Conservation (phyloP, 495 filamentous ascomycete species). For the Neurospora hispaniola region DNA sequence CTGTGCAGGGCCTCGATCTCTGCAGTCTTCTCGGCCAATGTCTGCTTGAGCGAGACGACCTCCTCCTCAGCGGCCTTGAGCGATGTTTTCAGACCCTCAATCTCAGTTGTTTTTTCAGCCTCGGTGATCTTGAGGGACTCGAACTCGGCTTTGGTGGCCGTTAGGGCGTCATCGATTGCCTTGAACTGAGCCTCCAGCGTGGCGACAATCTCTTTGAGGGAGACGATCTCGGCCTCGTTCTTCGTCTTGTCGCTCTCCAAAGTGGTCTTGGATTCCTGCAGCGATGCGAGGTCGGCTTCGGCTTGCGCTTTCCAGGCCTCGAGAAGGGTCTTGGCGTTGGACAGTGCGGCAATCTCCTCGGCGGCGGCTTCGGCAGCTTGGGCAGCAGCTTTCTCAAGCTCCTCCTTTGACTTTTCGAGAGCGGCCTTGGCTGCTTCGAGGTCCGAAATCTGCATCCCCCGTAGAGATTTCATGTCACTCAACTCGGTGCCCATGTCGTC, state of each 20-base stretch:
- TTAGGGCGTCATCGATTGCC: slow-evolving; percentile 18
- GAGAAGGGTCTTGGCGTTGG: slow-evolving; percentile 12
- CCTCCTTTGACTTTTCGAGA: slow-evolving; percentile 18
- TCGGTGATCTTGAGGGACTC: slow-evolving; percentile 15
- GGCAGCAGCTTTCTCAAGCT: slow-evolving; percentile 16
- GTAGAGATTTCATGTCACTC: not conserved
- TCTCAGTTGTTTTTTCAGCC: slow-evolving; percentile 16
- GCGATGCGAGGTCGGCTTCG: slow-evolving; percentile 17
- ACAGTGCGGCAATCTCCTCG: slow-evolving; percentile 17
- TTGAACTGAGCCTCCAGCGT: slow-evolving; percentile 16
- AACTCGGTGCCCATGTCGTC: slow-evolving; percentile 3
- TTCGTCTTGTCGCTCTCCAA: slow-evolving; percentile 11
- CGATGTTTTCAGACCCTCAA: slow-evolving; percentile 18
- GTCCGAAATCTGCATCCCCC: slow-evolving; percentile 6
- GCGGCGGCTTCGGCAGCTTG: slow-evolving; percentile 17
- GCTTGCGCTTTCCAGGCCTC: slow-evolving; percentile 18
- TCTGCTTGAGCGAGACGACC: slow-evolving; percentile 19
- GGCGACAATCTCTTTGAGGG: slow-evolving; percentile 12
- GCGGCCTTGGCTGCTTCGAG: slow-evolving; percentile 15
- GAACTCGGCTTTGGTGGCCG: slow-evolving; percentile 16
- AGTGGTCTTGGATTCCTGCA: slow-evolving; percentile 13
- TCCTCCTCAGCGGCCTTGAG: slow-evolving; percentile 20
- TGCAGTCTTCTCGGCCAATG: slow-evolving; percentile 19
- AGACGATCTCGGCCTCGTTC: slow-evolving; percentile 11
- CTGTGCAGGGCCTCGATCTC: slow-evolving; percentile 19